Percentiles rank a stretch among this genome's conserved stretches.
Evolutionary conservation across 2,329 filamentous ascomycete genomes (phyloP).

Genomic region (Decorospora gaudefroyi): DNA sequence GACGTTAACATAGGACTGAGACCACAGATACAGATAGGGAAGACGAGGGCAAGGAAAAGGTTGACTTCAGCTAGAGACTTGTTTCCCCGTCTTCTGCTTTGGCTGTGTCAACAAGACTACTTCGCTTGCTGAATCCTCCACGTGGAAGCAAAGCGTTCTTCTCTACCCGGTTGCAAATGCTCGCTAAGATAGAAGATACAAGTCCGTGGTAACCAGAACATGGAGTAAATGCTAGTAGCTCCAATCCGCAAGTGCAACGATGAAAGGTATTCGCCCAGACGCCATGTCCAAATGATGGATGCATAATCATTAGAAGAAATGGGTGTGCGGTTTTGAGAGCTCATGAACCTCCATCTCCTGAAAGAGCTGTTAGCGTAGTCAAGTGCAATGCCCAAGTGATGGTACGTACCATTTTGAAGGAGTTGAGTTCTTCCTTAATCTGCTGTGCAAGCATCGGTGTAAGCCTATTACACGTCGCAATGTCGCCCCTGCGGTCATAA

Average conservation of each 20-base stretch:
- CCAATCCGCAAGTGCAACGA: conserved; percentile 43
- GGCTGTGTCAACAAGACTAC: conserved; percentile 24
- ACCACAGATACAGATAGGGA: conserved; percentile 36
- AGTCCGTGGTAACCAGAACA: conserved; percentile 50
- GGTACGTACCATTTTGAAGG: conserved; percentile 89
- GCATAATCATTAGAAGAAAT: conserved; percentile 84
- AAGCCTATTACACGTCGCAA: conserved; percentile 95
- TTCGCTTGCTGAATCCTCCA: conserved; percentile 26
- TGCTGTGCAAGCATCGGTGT: conserved; percentile 97
- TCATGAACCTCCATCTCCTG: conserved; percentile 99
- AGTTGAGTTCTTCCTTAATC: conserved; percentile 99
- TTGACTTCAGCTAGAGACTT: conserved; percentile 30
- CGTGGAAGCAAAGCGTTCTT: conserved; percentile 28
- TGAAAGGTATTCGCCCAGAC: conserved; percentile 49
- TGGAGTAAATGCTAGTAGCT: conserved; percentile 49
- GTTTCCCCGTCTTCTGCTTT: conserved; percentile 25
- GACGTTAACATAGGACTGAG: conserved; percentile 27
- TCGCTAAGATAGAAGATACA: conserved; percentile 50
- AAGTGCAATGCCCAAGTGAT: no score
- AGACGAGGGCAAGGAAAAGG: conserved; percentile 36
- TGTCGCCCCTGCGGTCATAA: conserved; percentile 93
- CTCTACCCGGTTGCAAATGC: conserved; percentile 47
- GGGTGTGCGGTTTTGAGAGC: conserved; percentile 97
- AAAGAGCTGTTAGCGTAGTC: conserved; percentile 48
- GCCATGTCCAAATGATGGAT: conserved; percentile 49